These are phyloP conservation scores for Termitomyces sp. DNA, from an alignment of 768 basidiomycete genomes.

Conservation along the genomic window DNA sequence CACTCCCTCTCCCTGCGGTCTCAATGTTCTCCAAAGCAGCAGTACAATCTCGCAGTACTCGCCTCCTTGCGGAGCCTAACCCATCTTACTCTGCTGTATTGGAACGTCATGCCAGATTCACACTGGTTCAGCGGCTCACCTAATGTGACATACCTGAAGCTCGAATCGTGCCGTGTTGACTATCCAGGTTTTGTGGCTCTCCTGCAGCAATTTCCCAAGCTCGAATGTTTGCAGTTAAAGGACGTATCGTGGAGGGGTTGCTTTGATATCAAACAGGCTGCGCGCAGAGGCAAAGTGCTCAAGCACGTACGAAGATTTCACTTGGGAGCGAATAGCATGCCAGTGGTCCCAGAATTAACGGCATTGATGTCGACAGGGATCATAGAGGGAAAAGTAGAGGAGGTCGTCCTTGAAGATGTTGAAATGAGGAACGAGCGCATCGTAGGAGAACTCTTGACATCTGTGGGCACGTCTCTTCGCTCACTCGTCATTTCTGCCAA, in stretches of 20 bases:
- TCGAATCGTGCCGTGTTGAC: constrained; percentile 3
- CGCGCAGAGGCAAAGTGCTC: neutral
- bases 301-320: constrained; percentile 5
- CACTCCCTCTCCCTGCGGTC: constrained; percentile 1
- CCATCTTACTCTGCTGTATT: neutral
- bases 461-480: neutral
- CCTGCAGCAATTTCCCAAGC: neutral
- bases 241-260: constrained; percentile 5
- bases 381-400: neutral
- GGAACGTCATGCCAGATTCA: constrained; percentile 6
- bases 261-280: constrained; percentile 1
- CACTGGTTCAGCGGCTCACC: constrained; percentile 4
- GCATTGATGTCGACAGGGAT: neutral
- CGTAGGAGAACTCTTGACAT: neutral
- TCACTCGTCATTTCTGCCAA: constrained; percentile 9
- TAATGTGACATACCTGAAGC: neutral
- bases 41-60: constrained; percentile 1
- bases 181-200: constrained; percentile 2
- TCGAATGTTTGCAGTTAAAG: constrained; percentile 2
- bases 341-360: constrained; percentile 3
- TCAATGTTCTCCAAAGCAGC: neutral
- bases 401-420: constrained; percentile 4
- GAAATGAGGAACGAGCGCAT: neutral
- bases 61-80: constrained; percentile 2
- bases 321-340: constrained; percentile 2